A percentile compares a stretch with the other conserved stretches of the same genome.
phyloP scores from a whole-genome alignment of 2,329 filamentous ascomycete species.

The Microcyclospora pomicola region DNA sequence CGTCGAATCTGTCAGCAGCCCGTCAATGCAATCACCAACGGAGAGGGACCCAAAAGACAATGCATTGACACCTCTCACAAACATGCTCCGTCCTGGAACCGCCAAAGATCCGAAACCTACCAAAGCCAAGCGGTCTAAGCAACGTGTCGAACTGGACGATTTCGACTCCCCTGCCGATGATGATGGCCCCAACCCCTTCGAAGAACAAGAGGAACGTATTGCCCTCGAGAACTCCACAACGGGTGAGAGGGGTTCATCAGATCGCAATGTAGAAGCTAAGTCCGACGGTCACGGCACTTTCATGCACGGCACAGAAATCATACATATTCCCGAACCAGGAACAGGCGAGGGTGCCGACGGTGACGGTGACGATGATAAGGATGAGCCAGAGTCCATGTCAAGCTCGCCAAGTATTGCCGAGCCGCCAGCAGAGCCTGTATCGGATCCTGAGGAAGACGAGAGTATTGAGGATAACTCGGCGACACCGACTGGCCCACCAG shows the following conservation, averaged over 20 bases:
- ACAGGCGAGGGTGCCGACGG: background rate
- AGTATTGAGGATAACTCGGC: conserved; percentile 16
- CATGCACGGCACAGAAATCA: conserved; percentile 25
- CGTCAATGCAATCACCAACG: conserved; percentile 1
- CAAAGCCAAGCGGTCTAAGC: conserved; percentile 45
- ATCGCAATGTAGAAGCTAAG: conserved; percentile 16
- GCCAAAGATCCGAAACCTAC: conserved; percentile 35
- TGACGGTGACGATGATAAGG: conserved; percentile 9
- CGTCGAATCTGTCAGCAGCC: conserved; percentile 22
- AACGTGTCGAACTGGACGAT: conserved; percentile 55
- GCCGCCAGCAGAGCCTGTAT: conserved; percentile 12
- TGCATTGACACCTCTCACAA: conserved; percentile 25
- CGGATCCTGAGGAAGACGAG: conserved; percentile 6
- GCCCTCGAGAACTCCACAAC: background rate
- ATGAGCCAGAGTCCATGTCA: conserved; percentile 13
- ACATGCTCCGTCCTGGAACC: conserved; percentile 24
- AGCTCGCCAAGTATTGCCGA: conserved; percentile 20
- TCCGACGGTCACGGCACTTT: conserved; percentile 22
- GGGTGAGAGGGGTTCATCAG: conserved; percentile 8
- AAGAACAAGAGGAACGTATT: conserved; percentile 20
- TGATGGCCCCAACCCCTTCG: conserved; percentile 28
- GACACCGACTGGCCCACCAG: conserved; percentile 19
- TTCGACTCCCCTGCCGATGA: conserved; percentile 45
- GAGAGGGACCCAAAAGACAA: conserved; percentile 8
- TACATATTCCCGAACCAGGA: conserved; percentile 21